Evolutionary conservation across 768 basidiomycete genomes (phyloP).

Genomic region (Inosperma sp.): DNA sequence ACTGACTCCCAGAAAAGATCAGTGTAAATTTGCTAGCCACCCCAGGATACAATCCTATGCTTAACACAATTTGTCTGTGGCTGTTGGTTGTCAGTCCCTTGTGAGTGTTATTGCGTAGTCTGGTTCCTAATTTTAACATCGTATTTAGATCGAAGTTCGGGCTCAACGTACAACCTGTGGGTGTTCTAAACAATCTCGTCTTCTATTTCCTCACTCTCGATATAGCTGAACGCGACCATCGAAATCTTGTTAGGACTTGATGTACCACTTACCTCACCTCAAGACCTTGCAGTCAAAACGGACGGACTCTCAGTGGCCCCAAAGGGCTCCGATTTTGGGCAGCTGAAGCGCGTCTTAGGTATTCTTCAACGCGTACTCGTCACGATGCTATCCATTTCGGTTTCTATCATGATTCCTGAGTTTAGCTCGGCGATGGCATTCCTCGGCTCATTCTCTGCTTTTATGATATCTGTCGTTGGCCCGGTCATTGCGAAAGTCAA

Average conservation of each 20-base stretch:
- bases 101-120: conserved; percentile 37
- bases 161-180: conserved; percentile 71
- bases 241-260: conserved; percentile 75
- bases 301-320: conserved; percentile 29
- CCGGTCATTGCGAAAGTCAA: conserved; percentile 70
- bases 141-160: conserved; percentile 76
- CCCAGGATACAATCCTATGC: conserved; percentile 59
- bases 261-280: conserved; percentile 31
- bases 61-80: conserved; percentile 79
- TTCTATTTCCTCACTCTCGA: conserved; percentile 2
- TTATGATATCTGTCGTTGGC: conserved; percentile 68
- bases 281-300: conserved; percentile 36
- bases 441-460: conserved; percentile 84
- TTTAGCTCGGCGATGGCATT: conserved; percentile 87
- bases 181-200: conserved; percentile 23
- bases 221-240: conserved; percentile 73
- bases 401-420: conserved; percentile 73
- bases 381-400: conserved; percentile 54
- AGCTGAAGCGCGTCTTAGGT: conserved; percentile 38
- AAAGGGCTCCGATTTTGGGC: conserved; percentile 23
- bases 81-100: conserved; percentile 77
- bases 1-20: conserved; percentile 45
- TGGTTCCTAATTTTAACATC: conserved; percentile 15
- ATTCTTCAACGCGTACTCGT: conserved; percentile 55
- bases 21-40: conserved; percentile 76